Conservation (phyloP, 1,284 basidiomycete genomes). For the Ustilago trichophora region DNA sequence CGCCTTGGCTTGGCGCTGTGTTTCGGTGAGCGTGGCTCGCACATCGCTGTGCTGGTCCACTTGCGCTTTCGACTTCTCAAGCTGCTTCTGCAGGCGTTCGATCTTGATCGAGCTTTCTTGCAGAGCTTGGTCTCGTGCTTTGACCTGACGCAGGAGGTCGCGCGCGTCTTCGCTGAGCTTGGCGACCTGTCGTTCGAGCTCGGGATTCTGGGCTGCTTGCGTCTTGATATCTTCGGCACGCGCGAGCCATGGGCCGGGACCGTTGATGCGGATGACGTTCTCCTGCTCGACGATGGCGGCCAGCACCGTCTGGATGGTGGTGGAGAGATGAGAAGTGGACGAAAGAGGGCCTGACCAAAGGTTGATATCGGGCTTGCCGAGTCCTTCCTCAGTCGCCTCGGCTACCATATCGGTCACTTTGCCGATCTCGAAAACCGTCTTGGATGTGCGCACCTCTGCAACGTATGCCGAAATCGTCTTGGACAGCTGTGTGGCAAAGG, state of each 20-base stretch:
- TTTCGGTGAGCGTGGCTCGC: conserved; percentile 80
- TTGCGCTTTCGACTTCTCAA: conserved; percentile 85
- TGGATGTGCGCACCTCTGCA: conserved; percentile 44
- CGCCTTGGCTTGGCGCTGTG: conserved; percentile 83
- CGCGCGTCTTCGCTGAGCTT: conserved; percentile 89
- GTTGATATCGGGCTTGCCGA: conserved; percentile 34
- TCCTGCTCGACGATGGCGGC: conserved; percentile 53
- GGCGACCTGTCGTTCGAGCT: conserved; percentile 85
- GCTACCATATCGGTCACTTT: conserved; percentile 33
- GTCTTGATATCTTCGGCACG: conserved; percentile 89
- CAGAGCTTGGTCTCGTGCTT: conserved; percentile 80
- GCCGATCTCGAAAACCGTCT: conserved; percentile 38
- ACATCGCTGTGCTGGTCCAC: conserved; percentile 83
- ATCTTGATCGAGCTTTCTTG: conserved; percentile 92
- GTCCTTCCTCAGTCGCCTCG: conserved; percentile 47
- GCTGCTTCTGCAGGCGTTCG: conserved; percentile 88
- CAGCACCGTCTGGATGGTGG: conserved; percentile 50
- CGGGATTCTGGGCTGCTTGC: conserved; percentile 82
- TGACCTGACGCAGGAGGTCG: conserved; percentile 80
- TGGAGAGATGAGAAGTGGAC: conserved; percentile 39
- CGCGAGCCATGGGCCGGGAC: conserved; percentile 77
- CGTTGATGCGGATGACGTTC: conserved; percentile 58
- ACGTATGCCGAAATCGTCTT: conserved; percentile 37
- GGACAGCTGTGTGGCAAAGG: conserved; percentile 48
- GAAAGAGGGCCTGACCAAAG: conserved; percentile 40